A percentile compares a stretch with the other conserved stretches of the same genome.
Evolutionary conservation across 2,329 filamentous ascomycete genomes (phyloP).

Genomic region (Albophoma yamanashiensis): DNA sequence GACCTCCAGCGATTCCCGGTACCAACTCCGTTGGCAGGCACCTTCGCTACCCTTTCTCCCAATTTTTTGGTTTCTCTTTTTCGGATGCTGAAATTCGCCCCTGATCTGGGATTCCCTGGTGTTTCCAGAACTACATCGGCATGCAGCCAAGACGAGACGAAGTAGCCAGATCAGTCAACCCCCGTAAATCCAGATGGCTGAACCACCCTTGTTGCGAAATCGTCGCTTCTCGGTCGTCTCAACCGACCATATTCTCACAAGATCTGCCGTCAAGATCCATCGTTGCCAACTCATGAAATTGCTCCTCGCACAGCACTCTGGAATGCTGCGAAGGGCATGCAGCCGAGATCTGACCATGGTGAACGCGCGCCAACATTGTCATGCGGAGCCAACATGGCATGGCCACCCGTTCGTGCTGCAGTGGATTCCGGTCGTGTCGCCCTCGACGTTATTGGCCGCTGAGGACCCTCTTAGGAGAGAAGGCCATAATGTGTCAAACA

Average conservation of each 20-base stretch:
- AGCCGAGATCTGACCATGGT: not conserved
- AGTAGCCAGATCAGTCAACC: conserved; percentile 2
- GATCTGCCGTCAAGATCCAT: not conserved
- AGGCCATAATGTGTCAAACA: not conserved
- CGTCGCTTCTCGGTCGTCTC: not conserved
- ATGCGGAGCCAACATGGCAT: not conserved
- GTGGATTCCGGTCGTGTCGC: not conserved
- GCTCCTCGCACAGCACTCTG: not conserved
- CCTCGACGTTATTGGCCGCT: not conserved
- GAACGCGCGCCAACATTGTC: no score
- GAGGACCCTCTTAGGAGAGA: not conserved
- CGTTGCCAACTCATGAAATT: not conserved
- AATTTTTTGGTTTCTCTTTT: not conserved
- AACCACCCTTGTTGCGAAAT: not conserved
- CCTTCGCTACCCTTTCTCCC: not conserved
- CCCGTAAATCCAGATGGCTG: not conserved
- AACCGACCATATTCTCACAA: conserved; percentile 1
- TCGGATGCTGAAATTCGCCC: not conserved
- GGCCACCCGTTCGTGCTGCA: not conserved
- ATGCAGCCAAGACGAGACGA: conserved; percentile 1
- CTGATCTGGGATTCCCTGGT: not conserved
- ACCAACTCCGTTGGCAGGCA: not conserved
- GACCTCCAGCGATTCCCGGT: not conserved
- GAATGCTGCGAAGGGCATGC: not conserved
- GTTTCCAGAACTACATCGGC: conserved; percentile 1